phyloP scores from a whole-genome alignment of 2,329 filamentous ascomycete species.

The Botrytis sinoallii region DNA sequence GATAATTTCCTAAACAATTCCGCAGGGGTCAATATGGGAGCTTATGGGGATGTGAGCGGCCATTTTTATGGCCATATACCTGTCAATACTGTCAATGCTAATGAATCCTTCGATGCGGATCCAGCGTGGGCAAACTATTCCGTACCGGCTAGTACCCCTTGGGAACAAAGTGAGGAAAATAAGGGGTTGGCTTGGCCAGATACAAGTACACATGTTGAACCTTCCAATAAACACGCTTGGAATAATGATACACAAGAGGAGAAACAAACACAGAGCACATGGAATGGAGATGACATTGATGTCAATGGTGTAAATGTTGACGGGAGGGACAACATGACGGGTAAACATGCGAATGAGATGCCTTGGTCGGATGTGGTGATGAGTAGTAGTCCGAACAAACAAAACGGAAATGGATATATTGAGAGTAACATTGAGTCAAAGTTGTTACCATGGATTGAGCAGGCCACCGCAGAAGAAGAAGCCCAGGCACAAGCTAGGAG shows the following conservation, averaged over 20 bases:
- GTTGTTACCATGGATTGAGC: slow-evolving; percentile 18
- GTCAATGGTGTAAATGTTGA: neutral
- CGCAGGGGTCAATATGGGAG: neutral
- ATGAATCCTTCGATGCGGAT: slow-evolving; percentile 7
- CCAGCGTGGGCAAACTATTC: slow-evolving; percentile 9
- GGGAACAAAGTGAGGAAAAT: slow-evolving; percentile 3
- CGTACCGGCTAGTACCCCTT: neutral
- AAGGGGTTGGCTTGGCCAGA: slow-evolving; percentile 13
- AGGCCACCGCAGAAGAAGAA: slow-evolving; percentile 16
- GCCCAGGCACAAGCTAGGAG: slow-evolving; percentile 16
- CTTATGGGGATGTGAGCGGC: neutral
- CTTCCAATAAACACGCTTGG: slow-evolving; percentile 2
- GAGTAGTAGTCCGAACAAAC: slow-evolving; percentile 8
- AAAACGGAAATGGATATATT: slow-evolving; percentile 11
- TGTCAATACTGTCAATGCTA: neutral
- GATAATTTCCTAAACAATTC: neutral
- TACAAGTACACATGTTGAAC: neutral
- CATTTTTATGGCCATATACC: slow-evolving; percentile 9
- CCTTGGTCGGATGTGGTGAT: slow-evolving; percentile 16
- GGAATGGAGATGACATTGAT: slow-evolving; percentile 4
- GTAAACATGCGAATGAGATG: neutral
- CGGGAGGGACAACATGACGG: neutral
- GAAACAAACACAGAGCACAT: neutral
- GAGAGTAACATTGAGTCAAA: slow-evolving; percentile 18
- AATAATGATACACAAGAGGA: neutral